Conservation (phyloP, 257 asterid species). For the Solanum acaule region DNA sequence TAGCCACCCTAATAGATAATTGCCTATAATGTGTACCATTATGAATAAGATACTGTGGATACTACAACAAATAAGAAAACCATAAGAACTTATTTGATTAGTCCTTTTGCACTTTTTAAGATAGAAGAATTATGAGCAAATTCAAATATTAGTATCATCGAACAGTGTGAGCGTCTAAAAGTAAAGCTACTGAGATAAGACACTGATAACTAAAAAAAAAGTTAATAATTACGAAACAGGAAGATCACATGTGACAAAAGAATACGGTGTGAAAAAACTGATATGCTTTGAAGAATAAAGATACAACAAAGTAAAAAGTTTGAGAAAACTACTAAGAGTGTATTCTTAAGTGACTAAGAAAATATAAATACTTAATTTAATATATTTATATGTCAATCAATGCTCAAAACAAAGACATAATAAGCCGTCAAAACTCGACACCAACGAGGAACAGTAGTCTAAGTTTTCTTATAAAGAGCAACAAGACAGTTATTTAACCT, state of each 20-base stretch:
- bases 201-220: background rate
- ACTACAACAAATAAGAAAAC: background rate
- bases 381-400: background rate
- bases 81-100: background rate
- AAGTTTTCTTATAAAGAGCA: background rate
- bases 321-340: background rate
- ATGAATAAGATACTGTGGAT: background rate
- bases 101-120: background rate
- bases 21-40: background rate
- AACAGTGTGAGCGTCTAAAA: background rate
- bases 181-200: background rate
- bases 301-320: background rate
- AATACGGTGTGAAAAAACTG: background rate
- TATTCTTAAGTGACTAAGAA: background rate
- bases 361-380: background rate
- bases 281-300: background rate
- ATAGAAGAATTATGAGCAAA: background rate
- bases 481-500: background rate
- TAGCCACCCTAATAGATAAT: background rate
- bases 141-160: background rate
- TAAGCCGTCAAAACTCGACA: background rate
- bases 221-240: background rate
- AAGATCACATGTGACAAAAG: background rate
- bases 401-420: background rate
- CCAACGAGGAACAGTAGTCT: background rate